A percentile compares a stretch with the other conserved stretches of the same genome.
Evolutionary conservation across 2,329 filamentous ascomycete genomes (phyloP).

Genomic region (Epichloe baconii): DNA sequence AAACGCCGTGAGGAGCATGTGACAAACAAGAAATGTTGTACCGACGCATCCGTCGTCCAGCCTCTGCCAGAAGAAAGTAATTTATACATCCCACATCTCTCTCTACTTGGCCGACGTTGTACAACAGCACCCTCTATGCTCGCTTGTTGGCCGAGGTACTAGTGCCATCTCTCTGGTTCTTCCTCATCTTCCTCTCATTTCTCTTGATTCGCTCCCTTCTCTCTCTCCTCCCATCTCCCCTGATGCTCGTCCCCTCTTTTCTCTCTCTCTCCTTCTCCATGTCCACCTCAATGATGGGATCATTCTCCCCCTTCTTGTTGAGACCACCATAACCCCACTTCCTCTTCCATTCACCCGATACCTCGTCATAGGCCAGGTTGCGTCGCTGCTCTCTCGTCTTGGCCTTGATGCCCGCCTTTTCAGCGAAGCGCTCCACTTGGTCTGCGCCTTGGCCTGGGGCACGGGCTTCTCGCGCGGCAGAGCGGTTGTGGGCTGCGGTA

Average conservation of each 20-base stretch:
- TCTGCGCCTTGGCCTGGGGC: constrained; percentile 66
- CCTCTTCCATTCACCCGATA: constrained; percentile 73
- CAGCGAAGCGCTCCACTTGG: constrained; percentile 92
- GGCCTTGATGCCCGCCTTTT: constrained; percentile 90
- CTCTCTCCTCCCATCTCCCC: constrained; percentile 49
- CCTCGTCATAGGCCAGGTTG: constrained; percentile 75
- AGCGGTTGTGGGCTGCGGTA: constrained; percentile 56
- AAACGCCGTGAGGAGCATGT: neutral
- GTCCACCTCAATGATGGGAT: constrained; percentile 90
- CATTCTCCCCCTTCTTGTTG: constrained; percentile 69
- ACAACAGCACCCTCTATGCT: neutral
- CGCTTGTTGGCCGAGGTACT: neutral
- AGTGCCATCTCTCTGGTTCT: constrained; percentile 42
- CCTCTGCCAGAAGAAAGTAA: too few relatives aligned
- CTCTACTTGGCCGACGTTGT: too few relatives aligned
- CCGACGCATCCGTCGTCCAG: too few relatives aligned
- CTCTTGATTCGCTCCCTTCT: constrained; percentile 56
- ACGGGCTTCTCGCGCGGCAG: constrained; percentile 89
- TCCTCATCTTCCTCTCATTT: constrained; percentile 57
- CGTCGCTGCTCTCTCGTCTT: constrained; percentile 65
- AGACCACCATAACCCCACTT: constrained; percentile 92
- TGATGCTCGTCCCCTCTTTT: constrained; percentile 48
- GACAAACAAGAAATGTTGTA: neutral
- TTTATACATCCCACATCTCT: too few relatives aligned
- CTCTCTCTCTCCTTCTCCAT: constrained; percentile 53